Evolutionary conservation across 108 stramenopile species (phyloP), one percentile per base, ranked within the genome.

Genomic region (Fragilaria radians): DNA sequence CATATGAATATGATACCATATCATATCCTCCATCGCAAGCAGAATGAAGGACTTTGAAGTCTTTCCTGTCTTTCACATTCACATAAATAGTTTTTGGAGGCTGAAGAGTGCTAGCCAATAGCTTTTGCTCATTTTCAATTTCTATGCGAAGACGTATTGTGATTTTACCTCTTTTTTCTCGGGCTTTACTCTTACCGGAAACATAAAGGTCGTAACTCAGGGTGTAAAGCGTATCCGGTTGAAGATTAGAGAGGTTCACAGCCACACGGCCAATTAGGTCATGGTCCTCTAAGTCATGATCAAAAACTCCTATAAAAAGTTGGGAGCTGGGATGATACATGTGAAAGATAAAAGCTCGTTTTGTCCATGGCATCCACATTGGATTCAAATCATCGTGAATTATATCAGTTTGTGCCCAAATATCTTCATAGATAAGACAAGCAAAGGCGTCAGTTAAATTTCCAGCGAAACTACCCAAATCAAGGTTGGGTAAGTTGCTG

Each of bases 381-480:
- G 90, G 90, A n/a, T 66, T 70, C 33, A 86, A 53, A 42, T 74
- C 77, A 68, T 92, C 85, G 65, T 78, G 76, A 46, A 92, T 79
- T 1, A 86, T 68, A 32, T 92, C 87, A 1, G 89, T 91, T 48
- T 68, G 46, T 19, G 65, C 66, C 28, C 61, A 59, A 34, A 62
- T 60, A 46, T 88, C 86, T 52, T 88, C 86, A 57, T 77, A 85
- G 9, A 88, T 77, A 22, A 78, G 19, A 1, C 81, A 67, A 9
- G 79, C 86, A 57, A 92, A 88, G 1, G 85, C 59, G 70, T 92
- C 90, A 17, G 86, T 88, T 49, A 84, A 82, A 57, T 82, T 81
- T 33, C 82, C 85, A 52, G 78, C 64, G 19, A 64, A 52, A 4
- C 27, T 66, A 24, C 72, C 77, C 17, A 52, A 63, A 61, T 92